Evolutionary conservation across 345 rosid genomes (phyloP).

Genomic region (Pistacia atlantica): DNA sequence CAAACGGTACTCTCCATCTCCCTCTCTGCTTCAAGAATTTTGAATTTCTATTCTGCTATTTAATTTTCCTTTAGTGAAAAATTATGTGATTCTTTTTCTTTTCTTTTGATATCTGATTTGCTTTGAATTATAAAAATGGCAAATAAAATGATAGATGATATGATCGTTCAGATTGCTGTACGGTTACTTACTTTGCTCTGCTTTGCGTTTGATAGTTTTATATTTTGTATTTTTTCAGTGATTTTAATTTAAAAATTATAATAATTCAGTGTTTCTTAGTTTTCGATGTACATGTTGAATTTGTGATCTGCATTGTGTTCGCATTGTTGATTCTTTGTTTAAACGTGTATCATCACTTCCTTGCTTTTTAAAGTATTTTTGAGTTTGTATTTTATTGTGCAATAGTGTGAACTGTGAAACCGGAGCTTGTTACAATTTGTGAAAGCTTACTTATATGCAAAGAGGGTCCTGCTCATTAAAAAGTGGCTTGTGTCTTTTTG

Average conservation of each 20-base stretch:
- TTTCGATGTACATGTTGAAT: not conserved
- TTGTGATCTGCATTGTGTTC: slow-evolving; percentile 16
- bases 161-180: not conserved
- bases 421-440: not conserved
- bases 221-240: not conserved
- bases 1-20: slow-evolving; percentile 3
- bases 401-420: not conserved
- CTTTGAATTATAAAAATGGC: not conserved
- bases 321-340: not conserved
- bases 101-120: not conserved
- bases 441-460: not conserved
- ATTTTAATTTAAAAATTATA: not conserved
- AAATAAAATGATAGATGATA: not conserved
- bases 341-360: not conserved
- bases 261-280: not conserved
- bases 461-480: not conserved
- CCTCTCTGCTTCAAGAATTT: slow-evolving; percentile 8
- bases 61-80: not conserved
- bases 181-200: not conserved
- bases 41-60: not conserved
- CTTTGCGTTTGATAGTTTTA: not conserved
- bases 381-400: not conserved
- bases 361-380: not conserved
- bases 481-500: not conserved
- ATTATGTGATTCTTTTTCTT: not conserved